Evolutionary conservation across 345 rosid genomes (phyloP), one percentile per base, ranked within the genome.

Genomic region (Ceriops zippeliana): DNA sequence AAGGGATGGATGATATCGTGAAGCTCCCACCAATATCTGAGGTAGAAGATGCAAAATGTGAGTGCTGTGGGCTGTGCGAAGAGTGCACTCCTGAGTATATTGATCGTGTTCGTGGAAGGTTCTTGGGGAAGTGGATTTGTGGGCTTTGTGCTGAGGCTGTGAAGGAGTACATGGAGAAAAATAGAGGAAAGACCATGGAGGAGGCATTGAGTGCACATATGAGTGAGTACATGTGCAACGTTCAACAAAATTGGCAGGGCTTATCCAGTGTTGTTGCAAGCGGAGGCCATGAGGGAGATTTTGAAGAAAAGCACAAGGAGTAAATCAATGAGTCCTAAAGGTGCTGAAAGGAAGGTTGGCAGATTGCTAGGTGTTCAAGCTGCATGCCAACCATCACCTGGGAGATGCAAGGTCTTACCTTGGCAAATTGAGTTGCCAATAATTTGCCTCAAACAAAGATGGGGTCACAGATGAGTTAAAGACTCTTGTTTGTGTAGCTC

Each of bases 21-120:
- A 17, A 56, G 13, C 66, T 77, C 20, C 66, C 76, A 10, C 75
- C 87, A 1, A 89, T 91, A 66, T 85, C 89, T 0, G 96, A 90
- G 78, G 93, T 88, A 1, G 91, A 85, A 75, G 87, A 86, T 59
- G 90, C 89, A 16, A 87, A 88, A 73, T 95, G 97, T 42, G 90
- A 95, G 82, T 91, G 99, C 31, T 95, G 99, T 37, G 96, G 93
- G 31, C 86, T 95, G 97, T 78, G 76, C 13, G 96, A 95, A 77
- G 96, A 91, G 87, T 91, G 89, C 81, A 91, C 97, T 1, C 73
- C 75, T 0, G 90, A 88, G 82, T 95, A 89, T 86, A 83, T 91
- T 19, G 93, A 85, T 24, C 76, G 76, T 1, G 85, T 89, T 22
- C 82, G 93, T 5, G 75, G 67, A 68, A 87, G 78, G 84, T 95